These are phyloP conservation scores for Orbilia quercus DNA, from an alignment of 2,329 filamentous ascomycete genomes.

Conservation along the genomic window DNA sequence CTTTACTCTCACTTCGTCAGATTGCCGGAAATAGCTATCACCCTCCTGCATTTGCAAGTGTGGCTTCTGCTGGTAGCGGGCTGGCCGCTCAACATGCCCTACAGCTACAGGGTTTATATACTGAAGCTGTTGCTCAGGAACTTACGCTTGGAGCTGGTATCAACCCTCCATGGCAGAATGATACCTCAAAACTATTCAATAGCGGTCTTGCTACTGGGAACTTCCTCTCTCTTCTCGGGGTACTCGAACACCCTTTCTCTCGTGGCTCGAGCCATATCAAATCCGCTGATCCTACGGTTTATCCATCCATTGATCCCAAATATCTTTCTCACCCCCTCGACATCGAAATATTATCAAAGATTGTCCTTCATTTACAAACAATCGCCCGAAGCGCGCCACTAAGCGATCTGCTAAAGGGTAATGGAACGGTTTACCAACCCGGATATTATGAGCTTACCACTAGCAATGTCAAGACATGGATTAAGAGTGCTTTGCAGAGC, in stretches of 20 bases:
- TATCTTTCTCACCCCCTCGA: constrained; percentile 71
- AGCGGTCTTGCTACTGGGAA: constrained; percentile 37
- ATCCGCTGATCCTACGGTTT: constrained; percentile 65
- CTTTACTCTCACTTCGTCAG: constrained; percentile 41
- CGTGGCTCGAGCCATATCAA: constrained; percentile 73
- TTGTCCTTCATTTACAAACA: constrained; percentile 40
- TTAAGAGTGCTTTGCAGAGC: constrained; percentile 62
- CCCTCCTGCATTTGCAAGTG: neutral
- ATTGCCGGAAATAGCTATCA: constrained; percentile 28
- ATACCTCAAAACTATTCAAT: constrained; percentile 41
- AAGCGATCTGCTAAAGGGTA: constrained; percentile 38
- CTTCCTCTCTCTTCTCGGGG: constrained; percentile 40
- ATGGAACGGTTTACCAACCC: constrained; percentile 40
- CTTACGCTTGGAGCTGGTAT: constrained; percentile 41
- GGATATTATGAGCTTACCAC: constrained; percentile 41
- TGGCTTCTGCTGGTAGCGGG: neutral
- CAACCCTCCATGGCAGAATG: constrained; percentile 41
- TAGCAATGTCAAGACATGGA: constrained; percentile 62
- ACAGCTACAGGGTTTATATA: constrained; percentile 33
- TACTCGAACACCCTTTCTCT: constrained; percentile 70
- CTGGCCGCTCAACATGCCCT: constrained; percentile 24
- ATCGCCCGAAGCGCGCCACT: constrained; percentile 36
- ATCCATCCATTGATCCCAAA: constrained; percentile 70
- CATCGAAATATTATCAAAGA: constrained; percentile 61
- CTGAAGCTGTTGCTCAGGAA: constrained; percentile 40